Conservation (phyloP, 495 filamentous ascomycete species). For the Entonaema liquescens region DNA sequence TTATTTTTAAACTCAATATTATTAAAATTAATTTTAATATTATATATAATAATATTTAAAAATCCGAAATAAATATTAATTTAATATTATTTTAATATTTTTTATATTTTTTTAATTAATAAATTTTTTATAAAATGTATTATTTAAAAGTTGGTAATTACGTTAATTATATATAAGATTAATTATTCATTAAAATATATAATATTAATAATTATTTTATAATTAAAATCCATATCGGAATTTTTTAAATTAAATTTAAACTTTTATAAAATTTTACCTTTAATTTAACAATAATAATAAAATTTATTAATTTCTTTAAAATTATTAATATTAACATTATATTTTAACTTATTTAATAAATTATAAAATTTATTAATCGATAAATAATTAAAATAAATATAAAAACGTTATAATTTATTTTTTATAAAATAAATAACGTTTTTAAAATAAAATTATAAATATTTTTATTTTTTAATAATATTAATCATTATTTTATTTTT, state of each 20-base stretch:
- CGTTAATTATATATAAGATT: neutral
- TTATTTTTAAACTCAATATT: neutral
- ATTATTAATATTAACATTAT: neutral
- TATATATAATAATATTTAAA: neutral
- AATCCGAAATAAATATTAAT: neutral
- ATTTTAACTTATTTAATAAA: neutral
- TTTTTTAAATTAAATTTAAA: neutral
- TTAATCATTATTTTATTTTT: neutral
- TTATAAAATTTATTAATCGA: neutral
- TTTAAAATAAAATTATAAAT: too few relatives aligned
- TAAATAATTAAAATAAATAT: neutral
- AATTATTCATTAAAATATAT: neutral
- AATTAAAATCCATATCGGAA: neutral
- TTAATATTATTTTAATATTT: constrained; percentile 1
- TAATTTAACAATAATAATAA: neutral
- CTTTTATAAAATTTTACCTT: neutral
- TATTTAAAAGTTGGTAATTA: neutral
- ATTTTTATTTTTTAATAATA: neutral
- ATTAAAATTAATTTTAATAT: neutral
- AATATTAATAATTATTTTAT: constrained; percentile 2
- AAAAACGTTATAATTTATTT: neutral
- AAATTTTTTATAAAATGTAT: neutral
- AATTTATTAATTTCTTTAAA: constrained; percentile 2
- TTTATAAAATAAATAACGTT: too few relatives aligned
- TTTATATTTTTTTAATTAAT: neutral